These are phyloP conservation scores for Fusarium albidum DNA, from an alignment of 2,329 filamentous ascomycete genomes.

Conservation along the genomic window DNA sequence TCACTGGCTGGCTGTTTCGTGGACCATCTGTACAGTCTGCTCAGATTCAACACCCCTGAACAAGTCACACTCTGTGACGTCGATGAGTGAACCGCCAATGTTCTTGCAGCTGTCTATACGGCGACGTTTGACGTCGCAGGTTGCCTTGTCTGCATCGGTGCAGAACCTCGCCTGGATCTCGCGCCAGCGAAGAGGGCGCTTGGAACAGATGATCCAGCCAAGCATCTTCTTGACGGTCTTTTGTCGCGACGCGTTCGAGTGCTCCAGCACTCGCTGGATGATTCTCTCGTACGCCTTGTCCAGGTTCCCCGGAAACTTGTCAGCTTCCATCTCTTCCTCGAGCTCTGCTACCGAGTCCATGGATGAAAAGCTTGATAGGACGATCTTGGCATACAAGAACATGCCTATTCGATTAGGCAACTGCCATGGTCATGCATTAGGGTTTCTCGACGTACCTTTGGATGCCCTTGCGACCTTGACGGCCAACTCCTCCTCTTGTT, in stretches of 20 bases:
- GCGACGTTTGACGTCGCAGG: not conserved
- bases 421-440: not conserved
- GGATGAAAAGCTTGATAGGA: fast-evolving
- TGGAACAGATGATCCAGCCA: fast-evolving
- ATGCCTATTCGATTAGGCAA: not conserved
- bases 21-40: fast-evolving
- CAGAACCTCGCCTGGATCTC: constrained; percentile 1
- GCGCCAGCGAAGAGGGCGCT: not conserved
- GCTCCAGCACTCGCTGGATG: fast-evolving
- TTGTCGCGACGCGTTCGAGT: fast-evolving
- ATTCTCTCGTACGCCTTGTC: not conserved
- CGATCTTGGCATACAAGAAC: not conserved
- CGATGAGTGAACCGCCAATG: not conserved
- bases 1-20: not conserved
- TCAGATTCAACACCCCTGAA: fast-evolving
- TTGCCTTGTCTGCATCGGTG: fast-evolving
- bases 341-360: not conserved
- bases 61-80: fast-evolving
- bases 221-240: not conserved
- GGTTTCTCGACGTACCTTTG: not conserved
- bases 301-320: fast-evolving
- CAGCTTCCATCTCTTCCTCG: fast-evolving
- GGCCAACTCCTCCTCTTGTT: fast-evolving
- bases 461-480: fast-evolving
- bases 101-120: not conserved